These are phyloP conservation scores for Discostella pseudostelligera DNA, from an alignment of 108 stramenopile species.

Conservation along the genomic window DNA sequence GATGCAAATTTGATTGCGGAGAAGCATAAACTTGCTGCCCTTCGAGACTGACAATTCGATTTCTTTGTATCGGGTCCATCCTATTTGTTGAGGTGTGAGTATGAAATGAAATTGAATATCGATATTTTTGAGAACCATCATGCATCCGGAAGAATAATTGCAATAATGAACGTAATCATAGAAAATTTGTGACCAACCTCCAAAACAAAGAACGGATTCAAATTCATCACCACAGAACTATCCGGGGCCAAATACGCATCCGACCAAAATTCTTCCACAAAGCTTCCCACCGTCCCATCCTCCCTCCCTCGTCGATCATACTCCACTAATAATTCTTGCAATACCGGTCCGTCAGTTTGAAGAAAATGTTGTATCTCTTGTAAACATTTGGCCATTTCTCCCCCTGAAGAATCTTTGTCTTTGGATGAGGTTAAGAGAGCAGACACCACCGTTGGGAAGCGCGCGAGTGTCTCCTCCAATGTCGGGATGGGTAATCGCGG, in stretches of 20 bases:
- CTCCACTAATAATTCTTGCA: conserved; percentile 69
- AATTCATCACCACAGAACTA: conserved; percentile 73
- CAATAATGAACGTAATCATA: neutral
- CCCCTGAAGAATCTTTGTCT: neutral
- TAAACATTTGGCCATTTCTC: conserved; percentile 39
- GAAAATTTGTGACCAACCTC: conserved; percentile 34
- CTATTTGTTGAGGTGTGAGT: neutral
- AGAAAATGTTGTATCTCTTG: conserved; percentile 47
- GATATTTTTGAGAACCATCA: too few relatives aligned
- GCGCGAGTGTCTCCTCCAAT: conserved; percentile 71
- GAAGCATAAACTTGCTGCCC: conserved; percentile 77
- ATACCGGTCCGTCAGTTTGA: conserved; percentile 53
- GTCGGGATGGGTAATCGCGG: conserved; percentile 78
- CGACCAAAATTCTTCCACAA: conserved; percentile 88
- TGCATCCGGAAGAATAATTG: too few relatives aligned
- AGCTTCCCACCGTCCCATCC: conserved; percentile 59
- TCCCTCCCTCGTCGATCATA: conserved; percentile 61
- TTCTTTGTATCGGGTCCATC: conserved; percentile 82
- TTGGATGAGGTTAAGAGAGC: conserved; percentile 46
- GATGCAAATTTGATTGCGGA: conserved; percentile 70
- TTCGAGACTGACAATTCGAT: conserved; percentile 57
- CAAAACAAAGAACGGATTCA: conserved; percentile 88
- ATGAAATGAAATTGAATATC: neutral
- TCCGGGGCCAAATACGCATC: conserved; percentile 87
- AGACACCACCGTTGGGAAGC: conserved; percentile 51